These are phyloP conservation scores for Paecilomyces dactylethromorphus DNA, from an alignment of 2,329 filamentous ascomycete genomes.

Conservation along the genomic window DNA sequence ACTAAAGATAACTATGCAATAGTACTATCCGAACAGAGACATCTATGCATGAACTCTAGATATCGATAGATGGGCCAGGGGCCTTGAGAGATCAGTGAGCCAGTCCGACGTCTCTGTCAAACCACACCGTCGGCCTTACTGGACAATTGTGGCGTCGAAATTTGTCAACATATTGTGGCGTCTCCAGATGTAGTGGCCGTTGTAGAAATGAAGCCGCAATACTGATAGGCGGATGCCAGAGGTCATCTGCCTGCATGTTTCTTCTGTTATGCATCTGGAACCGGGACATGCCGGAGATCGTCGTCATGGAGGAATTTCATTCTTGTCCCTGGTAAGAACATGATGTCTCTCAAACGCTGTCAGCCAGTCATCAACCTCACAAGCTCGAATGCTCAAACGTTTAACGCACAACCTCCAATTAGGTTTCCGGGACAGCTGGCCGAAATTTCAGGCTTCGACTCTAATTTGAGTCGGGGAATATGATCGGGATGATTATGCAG, in stretches of 20 bases:
- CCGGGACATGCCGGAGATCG: neutral
- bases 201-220: neutral
- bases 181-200: neutral
- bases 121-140: neutral
- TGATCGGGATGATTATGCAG: neutral
- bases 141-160: neutral
- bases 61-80: neutral
- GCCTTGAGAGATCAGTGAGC: neutral
- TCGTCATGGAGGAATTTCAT: neutral
- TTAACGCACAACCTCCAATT: neutral
- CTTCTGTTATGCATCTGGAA: neutral
- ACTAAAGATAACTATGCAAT: neutral
- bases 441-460: neutral
- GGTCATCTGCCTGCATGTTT: neutral
- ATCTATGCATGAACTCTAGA: neutral
- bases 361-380: neutral
- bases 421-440: neutral
- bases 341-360: neutral
- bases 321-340: neutral
- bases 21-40: neutral
- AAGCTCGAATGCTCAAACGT: neutral
- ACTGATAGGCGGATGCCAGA: neutral
- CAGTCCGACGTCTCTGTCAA: neutral
- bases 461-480: neutral
- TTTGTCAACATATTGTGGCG: no score